Evolutionary conservation across 306 rosid species (phyloP), one percentile per base, ranked within the genome.

Genomic region (Bauhinia variegata): DNA sequence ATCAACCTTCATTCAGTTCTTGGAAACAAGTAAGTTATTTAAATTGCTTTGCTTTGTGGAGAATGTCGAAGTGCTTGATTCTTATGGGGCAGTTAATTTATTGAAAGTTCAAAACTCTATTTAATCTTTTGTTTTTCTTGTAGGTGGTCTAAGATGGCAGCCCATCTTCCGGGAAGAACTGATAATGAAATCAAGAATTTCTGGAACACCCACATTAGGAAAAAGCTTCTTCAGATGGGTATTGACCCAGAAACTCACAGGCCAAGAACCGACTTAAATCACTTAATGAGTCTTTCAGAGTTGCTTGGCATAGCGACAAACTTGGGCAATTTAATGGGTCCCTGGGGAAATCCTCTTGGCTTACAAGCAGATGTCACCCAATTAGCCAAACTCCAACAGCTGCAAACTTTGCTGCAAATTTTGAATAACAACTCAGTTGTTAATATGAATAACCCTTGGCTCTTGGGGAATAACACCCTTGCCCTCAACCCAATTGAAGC

Each of bases 71-170:
- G 6, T 50, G 55, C 11, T 0, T 18, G 8, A 64, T 30, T 54
- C 3, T 54, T 52, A 4, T 9, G 48, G 30, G 17, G 37, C 37
- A n/a, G n/a, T n/a, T n/a, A n/a, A n/a, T n/a, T 31, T 44, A 38
- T 33, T 42, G 15, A 46, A 36, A 23, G 12, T 11, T 41, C 47
- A 36, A 8, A 5, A 36, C 41, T 36, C 5, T 36, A 2, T 8
- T 36, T 36, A 7, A 4, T 36, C 41, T 8, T 36, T 36, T 54
- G 13, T 3, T 7, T 55, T 38, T 18, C 5, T 37, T 66, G 41
- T 60, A 92, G 98, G 75, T 92, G 98, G 98, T 92, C 98, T 1
- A 89, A 71, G 81, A 92, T 92, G 70, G 98, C 98, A 34, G 43
- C 72, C 0, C 89, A 87, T 86, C 92, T 92, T 34, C 96, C 95